These are phyloP conservation scores for Entamoeba invadens DNA, from an alignment of 208 protist species.

Conservation along the genomic window DNA sequence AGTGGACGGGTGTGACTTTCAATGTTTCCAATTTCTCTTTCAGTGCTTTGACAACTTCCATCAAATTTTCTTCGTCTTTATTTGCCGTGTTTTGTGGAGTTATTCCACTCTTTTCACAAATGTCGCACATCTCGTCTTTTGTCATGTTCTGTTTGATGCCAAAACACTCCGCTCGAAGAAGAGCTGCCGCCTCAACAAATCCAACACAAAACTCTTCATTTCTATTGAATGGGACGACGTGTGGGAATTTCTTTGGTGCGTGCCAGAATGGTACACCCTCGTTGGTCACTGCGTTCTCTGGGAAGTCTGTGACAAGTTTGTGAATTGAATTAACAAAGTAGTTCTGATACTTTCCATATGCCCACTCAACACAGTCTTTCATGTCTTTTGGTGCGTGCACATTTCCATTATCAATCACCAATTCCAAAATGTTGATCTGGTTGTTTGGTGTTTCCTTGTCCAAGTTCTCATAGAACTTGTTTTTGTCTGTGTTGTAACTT, in stretches of 20 bases:
- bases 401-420: not conserved
- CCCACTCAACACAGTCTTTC: conserved; percentile 30
- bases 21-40: not conserved
- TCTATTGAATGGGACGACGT: conserved; percentile 48
- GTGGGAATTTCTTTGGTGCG: conserved; percentile 62
- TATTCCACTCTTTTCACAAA: not conserved
- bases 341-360: conserved; percentile 13
- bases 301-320: conserved; percentile 89
- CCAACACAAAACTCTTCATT: conserved; percentile 42
- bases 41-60: not conserved
- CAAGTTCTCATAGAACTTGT: not conserved
- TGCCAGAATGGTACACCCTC: conserved; percentile 59
- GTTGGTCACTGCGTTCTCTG: conserved; percentile 68
- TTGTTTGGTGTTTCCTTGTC: not conserved
- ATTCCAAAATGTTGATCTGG: not conserved
- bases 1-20: not conserved
- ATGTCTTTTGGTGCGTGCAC: not conserved
- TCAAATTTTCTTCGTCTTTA: not conserved
- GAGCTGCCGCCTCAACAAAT: conserved; percentile 38
- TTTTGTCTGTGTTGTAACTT: not conserved
- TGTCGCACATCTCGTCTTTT: not conserved
- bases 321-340: conserved; percentile 73
- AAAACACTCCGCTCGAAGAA: conserved; percentile 36
- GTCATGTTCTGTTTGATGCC: conserved; percentile 3
- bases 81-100: not conserved